phyloP scores from a whole-genome alignment of 129 eudicot species.

The Lactuca saligna region DNA sequence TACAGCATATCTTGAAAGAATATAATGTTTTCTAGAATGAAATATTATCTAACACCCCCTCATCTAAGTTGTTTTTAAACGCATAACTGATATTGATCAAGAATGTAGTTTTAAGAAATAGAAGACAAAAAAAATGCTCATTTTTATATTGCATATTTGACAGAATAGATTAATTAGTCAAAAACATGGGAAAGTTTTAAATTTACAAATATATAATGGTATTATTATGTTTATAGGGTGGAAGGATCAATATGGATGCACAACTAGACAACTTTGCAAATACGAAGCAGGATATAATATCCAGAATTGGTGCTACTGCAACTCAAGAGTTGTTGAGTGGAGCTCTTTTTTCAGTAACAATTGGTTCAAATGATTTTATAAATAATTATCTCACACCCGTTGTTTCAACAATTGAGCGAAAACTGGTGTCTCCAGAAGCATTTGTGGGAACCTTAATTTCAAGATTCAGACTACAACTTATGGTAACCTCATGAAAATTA shows the following conservation, averaged over 20 bases:
- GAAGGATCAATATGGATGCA: constrained; percentile 81
- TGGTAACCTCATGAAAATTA: constrained; percentile 39
- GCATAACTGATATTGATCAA: background rate
- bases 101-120: background rate
- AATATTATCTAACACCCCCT: background rate
- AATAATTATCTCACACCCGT: constrained; percentile 78
- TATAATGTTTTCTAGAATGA: too few species aligned
- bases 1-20: too few species aligned
- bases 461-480: constrained; percentile 66
- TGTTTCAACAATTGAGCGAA: constrained; percentile 49
- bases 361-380: constrained; percentile 90
- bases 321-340: constrained; percentile 46
- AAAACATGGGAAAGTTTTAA: background rate
- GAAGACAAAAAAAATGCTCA: background rate
- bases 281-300: constrained; percentile 65
- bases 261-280: constrained; percentile 87
- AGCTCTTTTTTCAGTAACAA: constrained; percentile 68
- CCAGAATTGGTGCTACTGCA: constrained; percentile 49
- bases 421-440: constrained; percentile 50
- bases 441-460: constrained; percentile 66
- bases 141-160: background rate
- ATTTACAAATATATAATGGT: background rate
- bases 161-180: background rate
- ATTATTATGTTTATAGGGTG: constrained; percentile 42
- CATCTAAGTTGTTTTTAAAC: background rate